Evolutionary conservation across 495 filamentous ascomycete species (phyloP).

Genomic region (Talaromyces nanjingensis): DNA sequence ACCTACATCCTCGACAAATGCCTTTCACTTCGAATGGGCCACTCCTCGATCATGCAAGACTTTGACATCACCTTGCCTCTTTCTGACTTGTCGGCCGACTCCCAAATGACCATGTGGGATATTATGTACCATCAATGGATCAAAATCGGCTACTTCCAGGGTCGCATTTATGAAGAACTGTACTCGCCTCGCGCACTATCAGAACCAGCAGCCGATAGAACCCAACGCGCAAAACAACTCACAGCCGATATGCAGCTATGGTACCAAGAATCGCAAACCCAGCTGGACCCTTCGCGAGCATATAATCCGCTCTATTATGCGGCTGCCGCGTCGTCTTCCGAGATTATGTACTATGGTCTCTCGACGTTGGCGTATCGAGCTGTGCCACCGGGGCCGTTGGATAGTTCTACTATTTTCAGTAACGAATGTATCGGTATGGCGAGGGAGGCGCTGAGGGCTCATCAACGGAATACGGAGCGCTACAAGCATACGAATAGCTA

Average conservation of each 20-base stretch:
- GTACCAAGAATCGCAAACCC: constrained; percentile 7
- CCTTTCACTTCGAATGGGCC: constrained; percentile 57
- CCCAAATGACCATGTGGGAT: constrained; percentile 17
- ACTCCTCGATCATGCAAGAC: constrained; percentile 53
- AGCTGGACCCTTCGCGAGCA: constrained; percentile 6
- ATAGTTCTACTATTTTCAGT: constrained; percentile 42
- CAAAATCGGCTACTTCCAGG: constrained; percentile 47
- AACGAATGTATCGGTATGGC: constrained; percentile 55
- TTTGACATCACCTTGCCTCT: constrained; percentile 53
- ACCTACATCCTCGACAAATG: constrained; percentile 54
- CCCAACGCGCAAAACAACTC: constrained; percentile 24
- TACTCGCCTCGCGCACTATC: constrained; percentile 55
- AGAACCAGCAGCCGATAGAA: constrained; percentile 38
- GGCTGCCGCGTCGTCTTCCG: constrained; percentile 36
- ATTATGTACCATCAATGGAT: constrained; percentile 38
- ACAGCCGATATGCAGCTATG: constrained; percentile 25
- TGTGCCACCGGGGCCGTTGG: constrained; percentile 37
- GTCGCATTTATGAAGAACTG: constrained; percentile 49
- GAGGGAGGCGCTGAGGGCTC: constrained; percentile 43
- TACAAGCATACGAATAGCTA: constrained; percentile 38
- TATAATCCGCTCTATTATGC: constrained; percentile 7
- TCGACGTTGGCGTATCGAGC: constrained; percentile 58
- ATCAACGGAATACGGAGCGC: constrained; percentile 42
- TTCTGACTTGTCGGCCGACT: constrained; percentile 10
- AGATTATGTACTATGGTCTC: constrained; percentile 10